Evolutionary conservation across 2,329 filamentous ascomycete species (phyloP).

Genomic region (Sporothrix variecibatus): DNA sequence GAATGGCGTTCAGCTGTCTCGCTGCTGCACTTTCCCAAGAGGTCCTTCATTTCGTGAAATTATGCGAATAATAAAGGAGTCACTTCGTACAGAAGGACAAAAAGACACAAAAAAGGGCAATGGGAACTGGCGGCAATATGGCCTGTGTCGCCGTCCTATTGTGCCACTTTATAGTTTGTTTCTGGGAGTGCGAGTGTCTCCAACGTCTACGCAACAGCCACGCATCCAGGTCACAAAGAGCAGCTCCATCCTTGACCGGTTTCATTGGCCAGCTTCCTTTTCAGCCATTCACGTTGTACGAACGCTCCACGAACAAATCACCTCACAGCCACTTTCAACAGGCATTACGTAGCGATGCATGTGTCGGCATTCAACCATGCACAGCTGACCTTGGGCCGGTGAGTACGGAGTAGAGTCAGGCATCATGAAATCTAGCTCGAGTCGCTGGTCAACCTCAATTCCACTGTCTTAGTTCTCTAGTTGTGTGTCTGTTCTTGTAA

Average conservation of each 20-base stretch:
- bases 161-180: background rate
- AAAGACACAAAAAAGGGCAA: background rate
- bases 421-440: background rate
- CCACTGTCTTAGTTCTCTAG: background rate
- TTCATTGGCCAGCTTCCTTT: background rate
- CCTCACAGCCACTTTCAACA: background rate
- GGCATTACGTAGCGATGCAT: background rate
- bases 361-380: background rate
- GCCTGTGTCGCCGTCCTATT: background rate
- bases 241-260: background rate
- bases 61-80: background rate
- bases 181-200: background rate
- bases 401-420: background rate
- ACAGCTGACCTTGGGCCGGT: background rate
- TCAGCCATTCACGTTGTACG: background rate
- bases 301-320: background rate
- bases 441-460: background rate
- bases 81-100: background rate
- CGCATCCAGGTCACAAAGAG: background rate
- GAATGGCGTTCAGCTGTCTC: background rate
- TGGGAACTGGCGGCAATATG: background rate
- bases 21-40: background rate
- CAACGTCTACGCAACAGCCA: background rate
- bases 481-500: background rate
- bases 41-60: background rate